Evolutionary conservation across 352 stramenopile genomes (phyloP).

Genomic region (Phytophthora melonis): DNA sequence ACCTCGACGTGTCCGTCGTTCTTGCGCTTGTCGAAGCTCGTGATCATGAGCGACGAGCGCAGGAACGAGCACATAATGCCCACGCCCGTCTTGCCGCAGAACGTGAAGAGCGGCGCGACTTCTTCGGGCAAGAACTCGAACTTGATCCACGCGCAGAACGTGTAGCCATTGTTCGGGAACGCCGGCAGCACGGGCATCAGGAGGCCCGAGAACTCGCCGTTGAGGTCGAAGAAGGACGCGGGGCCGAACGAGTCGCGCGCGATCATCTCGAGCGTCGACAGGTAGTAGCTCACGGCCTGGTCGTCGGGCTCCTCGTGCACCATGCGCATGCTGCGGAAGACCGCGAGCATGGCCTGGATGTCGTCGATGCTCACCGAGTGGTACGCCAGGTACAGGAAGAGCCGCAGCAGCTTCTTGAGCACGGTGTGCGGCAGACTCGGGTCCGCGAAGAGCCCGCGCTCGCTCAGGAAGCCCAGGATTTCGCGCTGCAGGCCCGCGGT

Average conservation of each 20-base stretch:
- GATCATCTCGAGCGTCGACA: slow-evolving; percentile 89
- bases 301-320: slow-evolving; percentile 77
- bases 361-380: slow-evolving; percentile 84
- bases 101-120: slow-evolving; percentile 79
- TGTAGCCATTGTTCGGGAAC: slow-evolving; percentile 87
- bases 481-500: slow-evolving; percentile 76
- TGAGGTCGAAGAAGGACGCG: slow-evolving; percentile 87
- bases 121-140: slow-evolving; percentile 80
- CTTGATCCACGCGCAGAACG: slow-evolving; percentile 88
- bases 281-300: slow-evolving; percentile 75
- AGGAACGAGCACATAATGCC: slow-evolving; percentile 85
- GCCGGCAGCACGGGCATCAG: slow-evolving; percentile 72
- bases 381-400: slow-evolving; percentile 84
- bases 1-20: slow-evolving; percentile 87
- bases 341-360: slow-evolving; percentile 82
- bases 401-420: slow-evolving; percentile 79
- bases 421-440: slow-evolving; percentile 64
- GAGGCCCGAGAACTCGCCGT: slow-evolving; percentile 78
- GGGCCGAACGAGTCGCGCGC: slow-evolving; percentile 83
- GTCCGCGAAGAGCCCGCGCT: slow-evolving; percentile 71
- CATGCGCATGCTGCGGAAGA: slow-evolving; percentile 80
- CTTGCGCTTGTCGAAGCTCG: slow-evolving; percentile 87
- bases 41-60: slow-evolving; percentile 79
- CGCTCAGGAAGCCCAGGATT: slow-evolving; percentile 78
- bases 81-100: slow-evolving; percentile 81